phyloP scores from a whole-genome alignment of 163 green algal genomes.

The Dunaliella salina region DNA sequence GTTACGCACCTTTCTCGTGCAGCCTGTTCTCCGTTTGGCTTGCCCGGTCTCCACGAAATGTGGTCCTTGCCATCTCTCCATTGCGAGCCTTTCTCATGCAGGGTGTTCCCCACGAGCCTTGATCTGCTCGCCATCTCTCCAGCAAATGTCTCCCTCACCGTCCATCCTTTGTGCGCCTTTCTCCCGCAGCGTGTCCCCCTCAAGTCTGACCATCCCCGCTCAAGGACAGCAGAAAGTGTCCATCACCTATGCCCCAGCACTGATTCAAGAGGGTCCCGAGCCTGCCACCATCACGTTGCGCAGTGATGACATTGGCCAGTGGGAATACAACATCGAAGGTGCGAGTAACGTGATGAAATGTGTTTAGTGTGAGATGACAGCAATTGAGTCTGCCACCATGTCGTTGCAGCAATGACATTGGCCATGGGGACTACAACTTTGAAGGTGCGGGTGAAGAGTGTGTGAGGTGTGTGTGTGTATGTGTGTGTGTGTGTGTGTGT shows the following conservation, averaged over 20 bases:
- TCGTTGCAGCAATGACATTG: not conserved
- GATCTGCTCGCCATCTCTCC: too few relatives aligned
- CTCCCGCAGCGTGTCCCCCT: constrained; percentile 3
- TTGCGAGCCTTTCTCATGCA: not conserved
- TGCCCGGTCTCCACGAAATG: too few relatives aligned
- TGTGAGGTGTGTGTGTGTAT: too few relatives aligned
- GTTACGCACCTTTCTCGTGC: too few relatives aligned
- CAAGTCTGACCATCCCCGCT: constrained; percentile 25
- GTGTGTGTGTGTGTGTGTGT: not conserved
- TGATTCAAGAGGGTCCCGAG: not conserved
- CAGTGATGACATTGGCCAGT: constrained; percentile 2
- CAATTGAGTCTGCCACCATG: not conserved
- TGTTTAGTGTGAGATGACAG: too few relatives aligned
- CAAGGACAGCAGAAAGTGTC: constrained; percentile 23
- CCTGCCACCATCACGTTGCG: not conserved
- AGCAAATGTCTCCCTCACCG: not conserved
- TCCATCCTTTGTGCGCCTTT: not conserved
- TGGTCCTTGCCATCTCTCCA: not conserved
- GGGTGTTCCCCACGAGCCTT: too few relatives aligned
- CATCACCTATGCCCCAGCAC: constrained; percentile 53
- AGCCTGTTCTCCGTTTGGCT: too few relatives aligned
- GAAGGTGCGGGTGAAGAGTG: too few relatives aligned
- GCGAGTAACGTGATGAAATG: too few relatives aligned
- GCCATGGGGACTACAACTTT: not conserved
- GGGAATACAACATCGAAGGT: constrained; percentile 6